Base-by-base conservation (phyloP, 768 basidiomycete species). In the Suillus subluteus region DNA sequence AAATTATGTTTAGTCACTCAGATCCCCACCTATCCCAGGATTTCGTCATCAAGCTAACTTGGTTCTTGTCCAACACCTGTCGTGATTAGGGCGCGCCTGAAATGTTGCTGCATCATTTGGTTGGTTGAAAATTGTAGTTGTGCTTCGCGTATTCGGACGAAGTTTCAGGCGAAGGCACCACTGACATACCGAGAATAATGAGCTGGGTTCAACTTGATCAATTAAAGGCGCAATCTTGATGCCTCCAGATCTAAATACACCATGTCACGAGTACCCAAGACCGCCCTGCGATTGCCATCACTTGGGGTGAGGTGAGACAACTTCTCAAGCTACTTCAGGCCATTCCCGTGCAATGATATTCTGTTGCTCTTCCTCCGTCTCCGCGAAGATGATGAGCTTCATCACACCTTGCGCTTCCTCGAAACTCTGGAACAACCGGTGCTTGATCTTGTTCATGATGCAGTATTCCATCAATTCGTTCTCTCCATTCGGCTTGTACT, bases 381-480 rank as follows among this genome's bases (percentile, higher is more conserved):
- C 78, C 7, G 90, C 94, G n/a, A 83, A 80, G 4, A 98, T 91
- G 48, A 98, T 86, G 40, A 83, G 80, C 69, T 84, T 80, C 12
- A 96, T 87, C 8, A 90, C 81, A 1, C 78, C 78, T 67, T 88
- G 76, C 68, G 91, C 90, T 66, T 83, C 76, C 52, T 82, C 72
- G 80, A 95, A 96, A 73, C 94, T 86, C 44, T 78, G 73, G 76
- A 98, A 98, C 3, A 91, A 78, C 41, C 94, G 82, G 74, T 96
- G 94, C 67, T 85, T 84, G 71, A 99, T 96, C 13, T 86, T 83
- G 69, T 95, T 88, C 66, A 87, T 82, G 62, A 80, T 84, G 82
- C 96, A 98, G 79, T 94, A 97, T 16, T 83, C 83, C 65, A 90
- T 88, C 13, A 99, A 83, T 74, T 98, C 96, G 73, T 96, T 98